These are phyloP conservation scores for Mucor saturninus DNA, from an alignment of 371 early-diverging fungal species.

Conservation along the genomic window DNA sequence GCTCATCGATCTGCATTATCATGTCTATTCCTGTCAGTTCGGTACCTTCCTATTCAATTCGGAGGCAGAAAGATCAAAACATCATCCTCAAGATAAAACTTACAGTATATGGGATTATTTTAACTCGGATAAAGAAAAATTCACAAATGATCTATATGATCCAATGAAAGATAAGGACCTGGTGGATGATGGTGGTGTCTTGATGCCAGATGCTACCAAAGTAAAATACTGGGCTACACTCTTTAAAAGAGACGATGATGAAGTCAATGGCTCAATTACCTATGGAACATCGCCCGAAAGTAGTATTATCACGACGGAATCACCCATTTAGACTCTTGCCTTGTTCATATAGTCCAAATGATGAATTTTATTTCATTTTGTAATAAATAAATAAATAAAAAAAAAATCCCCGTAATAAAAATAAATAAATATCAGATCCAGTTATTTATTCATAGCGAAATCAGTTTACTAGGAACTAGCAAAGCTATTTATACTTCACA, in stretches of 20 bases:
- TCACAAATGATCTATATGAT: slow-evolving; percentile 59
- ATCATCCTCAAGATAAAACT: slow-evolving; percentile 56
- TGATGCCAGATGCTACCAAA: slow-evolving; percentile 65
- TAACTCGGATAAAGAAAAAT: slow-evolving; percentile 56
- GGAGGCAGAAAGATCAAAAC: slow-evolving; percentile 69
- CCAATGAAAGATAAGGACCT: slow-evolving; percentile 53
- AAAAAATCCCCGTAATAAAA: too few relatives aligned
- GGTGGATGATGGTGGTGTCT: slow-evolving; percentile 58
- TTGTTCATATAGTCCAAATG: not conserved
- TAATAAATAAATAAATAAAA: too few relatives aligned
- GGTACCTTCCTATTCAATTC: slow-evolving; percentile 93
- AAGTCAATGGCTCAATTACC: slow-evolving; percentile 52
- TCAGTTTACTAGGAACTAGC: too few relatives aligned
- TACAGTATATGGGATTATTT: slow-evolving; percentile 86
- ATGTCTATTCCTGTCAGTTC: slow-evolving; percentile 89
- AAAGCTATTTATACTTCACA: too few relatives aligned
- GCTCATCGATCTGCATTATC: slow-evolving; percentile 80
- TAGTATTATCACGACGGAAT: slow-evolving; percentile 9
- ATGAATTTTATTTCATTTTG: not conserved
- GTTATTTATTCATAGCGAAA: too few relatives aligned
- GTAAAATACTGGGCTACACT: slow-evolving; percentile 77
- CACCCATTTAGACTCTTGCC: not conserved
- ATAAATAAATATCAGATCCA: too few relatives aligned
- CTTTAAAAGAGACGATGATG: slow-evolving; percentile 59
- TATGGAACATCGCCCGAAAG: slow-evolving; percentile 29